Evolutionary conservation across 2,329 filamentous ascomycete genomes (phyloP).

Genomic region (Trichophyton mentagrophytes): DNA sequence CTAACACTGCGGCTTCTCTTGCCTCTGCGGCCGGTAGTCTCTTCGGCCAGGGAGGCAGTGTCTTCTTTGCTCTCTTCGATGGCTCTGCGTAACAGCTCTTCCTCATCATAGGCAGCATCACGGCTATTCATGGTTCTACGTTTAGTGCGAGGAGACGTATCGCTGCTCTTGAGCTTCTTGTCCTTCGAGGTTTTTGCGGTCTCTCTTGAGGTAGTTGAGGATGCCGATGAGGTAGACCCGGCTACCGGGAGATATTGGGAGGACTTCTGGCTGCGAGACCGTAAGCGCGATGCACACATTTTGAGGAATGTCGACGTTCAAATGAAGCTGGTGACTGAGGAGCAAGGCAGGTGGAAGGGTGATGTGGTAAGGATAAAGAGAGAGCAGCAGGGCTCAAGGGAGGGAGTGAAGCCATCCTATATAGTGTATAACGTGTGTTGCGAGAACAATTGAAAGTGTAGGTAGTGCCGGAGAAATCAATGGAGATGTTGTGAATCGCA

Average conservation of each 20-base stretch:
- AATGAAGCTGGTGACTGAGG: neutral
- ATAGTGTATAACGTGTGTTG: neutral
- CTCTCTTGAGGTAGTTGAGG: conserved; percentile 32
- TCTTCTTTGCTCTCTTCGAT: conserved; percentile 94
- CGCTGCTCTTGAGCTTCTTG: conserved; percentile 37
- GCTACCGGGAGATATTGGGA: conserved; percentile 52
- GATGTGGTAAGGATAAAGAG: neutral
- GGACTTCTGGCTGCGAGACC: conserved; percentile 42
- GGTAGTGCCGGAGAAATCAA: neutral
- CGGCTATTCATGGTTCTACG: conserved; percentile 95
- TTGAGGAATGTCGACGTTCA: neutral
- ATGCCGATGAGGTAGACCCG: conserved; percentile 35
- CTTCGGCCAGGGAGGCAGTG: conserved; percentile 43
- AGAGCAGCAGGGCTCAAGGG: neutral
- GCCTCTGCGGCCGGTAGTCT: conserved; percentile 47
- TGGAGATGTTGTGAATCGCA: neutral
- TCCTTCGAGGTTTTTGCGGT: conserved; percentile 28
- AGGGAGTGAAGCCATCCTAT: neutral
- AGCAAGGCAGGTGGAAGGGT: too few species aligned
- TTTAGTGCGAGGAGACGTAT: conserved; percentile 53
- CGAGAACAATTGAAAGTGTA: neutral
- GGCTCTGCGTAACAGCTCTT: conserved; percentile 72
- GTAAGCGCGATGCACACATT: conserved; percentile 21
- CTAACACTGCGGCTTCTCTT: conserved; percentile 85
- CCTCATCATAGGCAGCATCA: conserved; percentile 88